Evolutionary conservation across 73 alveolate genomes (phyloP).

Genomic region (Symbiodinium pilosum): DNA sequence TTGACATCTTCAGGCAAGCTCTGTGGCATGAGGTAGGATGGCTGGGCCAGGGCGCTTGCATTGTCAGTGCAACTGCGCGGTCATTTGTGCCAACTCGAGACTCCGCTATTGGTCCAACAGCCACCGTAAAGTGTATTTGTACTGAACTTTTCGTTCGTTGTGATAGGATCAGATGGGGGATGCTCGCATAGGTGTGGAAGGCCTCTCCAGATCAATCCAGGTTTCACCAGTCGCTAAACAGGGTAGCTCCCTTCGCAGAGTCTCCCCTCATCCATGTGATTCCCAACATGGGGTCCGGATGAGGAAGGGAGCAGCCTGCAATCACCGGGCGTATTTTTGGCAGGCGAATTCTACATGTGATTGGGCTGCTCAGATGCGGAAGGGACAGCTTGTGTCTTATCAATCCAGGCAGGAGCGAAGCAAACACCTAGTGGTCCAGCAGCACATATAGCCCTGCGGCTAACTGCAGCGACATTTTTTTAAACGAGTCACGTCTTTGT

Average conservation of each 20-base stretch:
- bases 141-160: too few species aligned
- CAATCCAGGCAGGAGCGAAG: not conserved
- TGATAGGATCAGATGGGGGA: too few species aligned
- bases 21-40: not conserved
- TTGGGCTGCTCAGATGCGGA: not conserved
- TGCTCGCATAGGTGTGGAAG: too few species aligned
- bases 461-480: too few species aligned
- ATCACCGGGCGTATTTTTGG: too few species aligned
- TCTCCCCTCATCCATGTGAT: slow-evolving; percentile 1
- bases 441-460: too few species aligned
- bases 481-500: too few species aligned
- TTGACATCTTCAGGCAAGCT: not conserved
- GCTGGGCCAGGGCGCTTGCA: not conserved
- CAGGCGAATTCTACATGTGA: too few species aligned
- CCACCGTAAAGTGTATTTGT: too few species aligned
- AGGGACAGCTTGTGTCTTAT: slow-evolving; percentile 9
- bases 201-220: too few species aligned
- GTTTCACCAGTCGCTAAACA: not conserved
- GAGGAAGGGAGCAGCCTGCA: slow-evolving; percentile 12
- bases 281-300: slow-evolving; percentile 13
- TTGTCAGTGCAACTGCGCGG: not conserved
- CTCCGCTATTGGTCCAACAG: too few species aligned
- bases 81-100: too few species aligned
- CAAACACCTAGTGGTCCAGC: not conserved
- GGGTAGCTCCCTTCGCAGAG: not conserved